Evolutionary conservation across 192 early-diverging fungal genomes (phyloP).

Genomic region (Podila epigama): DNA sequence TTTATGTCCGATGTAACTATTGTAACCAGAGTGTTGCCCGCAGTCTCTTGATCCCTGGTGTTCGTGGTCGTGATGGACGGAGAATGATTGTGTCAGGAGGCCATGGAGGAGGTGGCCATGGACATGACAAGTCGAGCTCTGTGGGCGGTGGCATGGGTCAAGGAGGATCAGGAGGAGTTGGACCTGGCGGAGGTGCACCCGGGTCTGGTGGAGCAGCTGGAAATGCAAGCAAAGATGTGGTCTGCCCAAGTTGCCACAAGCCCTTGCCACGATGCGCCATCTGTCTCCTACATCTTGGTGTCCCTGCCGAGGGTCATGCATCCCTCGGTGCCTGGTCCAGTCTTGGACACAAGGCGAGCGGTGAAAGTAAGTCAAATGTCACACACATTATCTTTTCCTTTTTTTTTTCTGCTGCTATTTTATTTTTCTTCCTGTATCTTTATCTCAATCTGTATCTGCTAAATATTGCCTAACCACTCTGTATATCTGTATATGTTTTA

Average conservation of each 20-base stretch:
- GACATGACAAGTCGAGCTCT: conserved; percentile 39
- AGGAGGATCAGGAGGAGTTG: conserved; percentile 12
- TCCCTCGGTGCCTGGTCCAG: conserved; percentile 38
- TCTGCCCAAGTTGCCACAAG: conserved; percentile 70
- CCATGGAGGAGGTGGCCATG: conserved; percentile 20
- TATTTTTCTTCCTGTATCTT: background rate
- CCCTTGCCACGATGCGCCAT: conserved; percentile 70
- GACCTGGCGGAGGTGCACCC: conserved; percentile 7
- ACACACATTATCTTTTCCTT: background rate
- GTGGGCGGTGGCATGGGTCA: conserved; percentile 34
- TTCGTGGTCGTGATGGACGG: conserved; percentile 56
- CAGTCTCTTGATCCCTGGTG: conserved; percentile 56
- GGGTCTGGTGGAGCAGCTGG: conserved; percentile 1
- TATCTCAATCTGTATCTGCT: no score
- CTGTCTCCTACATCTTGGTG: conserved; percentile 71
- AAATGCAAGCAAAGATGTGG: conserved; percentile 56
- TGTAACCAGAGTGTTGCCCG: conserved; percentile 77
- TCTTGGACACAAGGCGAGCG: conserved; percentile 37
- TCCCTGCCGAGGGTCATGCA: conserved; percentile 62
- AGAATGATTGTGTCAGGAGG: conserved; percentile 46
- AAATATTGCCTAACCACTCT: no score
- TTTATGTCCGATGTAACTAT: conserved; percentile 87
- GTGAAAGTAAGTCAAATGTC: conserved; percentile 31
- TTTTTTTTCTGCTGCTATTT: background rate
- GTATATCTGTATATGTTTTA: no score